Percentiles rank a stretch among this genome's conserved stretches.
phyloP scores from a whole-genome alignment of 352 stramenopile genomes.

The Phytophthora ramorum region DNA sequence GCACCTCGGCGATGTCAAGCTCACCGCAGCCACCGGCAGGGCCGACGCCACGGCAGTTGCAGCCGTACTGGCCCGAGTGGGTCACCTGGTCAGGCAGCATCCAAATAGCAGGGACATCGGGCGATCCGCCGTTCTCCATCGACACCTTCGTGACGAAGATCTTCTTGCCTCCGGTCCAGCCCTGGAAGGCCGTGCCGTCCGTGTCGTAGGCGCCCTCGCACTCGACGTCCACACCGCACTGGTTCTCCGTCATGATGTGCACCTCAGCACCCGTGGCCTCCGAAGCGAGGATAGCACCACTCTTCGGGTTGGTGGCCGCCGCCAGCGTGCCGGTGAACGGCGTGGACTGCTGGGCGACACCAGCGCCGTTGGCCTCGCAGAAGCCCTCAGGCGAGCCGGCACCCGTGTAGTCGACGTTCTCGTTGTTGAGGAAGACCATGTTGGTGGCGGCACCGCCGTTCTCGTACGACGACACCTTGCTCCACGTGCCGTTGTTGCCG shows the following conservation, averaged over 20 bases:
- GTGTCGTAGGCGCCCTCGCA: slow-evolving; percentile 78
- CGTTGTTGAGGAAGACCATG: slow-evolving; percentile 88
- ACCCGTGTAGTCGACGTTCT: slow-evolving; percentile 77
- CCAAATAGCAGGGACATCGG: slow-evolving; percentile 79
- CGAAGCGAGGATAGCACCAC: slow-evolving; percentile 54
- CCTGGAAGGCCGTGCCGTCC: slow-evolving; percentile 66
- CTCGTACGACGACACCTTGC: slow-evolving; percentile 72
- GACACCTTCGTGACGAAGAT: slow-evolving; percentile 77
- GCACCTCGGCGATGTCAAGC: slow-evolving; percentile 80
- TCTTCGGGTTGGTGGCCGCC: slow-evolving; percentile 51
- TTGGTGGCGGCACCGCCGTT: slow-evolving; percentile 60
- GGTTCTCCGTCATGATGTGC: slow-evolving; percentile 73
- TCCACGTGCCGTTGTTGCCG: slow-evolving; percentile 51
- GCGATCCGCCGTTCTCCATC: slow-evolving; percentile 56
- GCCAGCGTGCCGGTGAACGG: slow-evolving; percentile 61
- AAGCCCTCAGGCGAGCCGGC: slow-evolving; percentile 66
- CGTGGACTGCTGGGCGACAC: slow-evolving; percentile 43
- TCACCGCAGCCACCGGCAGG: slow-evolving; percentile 73
- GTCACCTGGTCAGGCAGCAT: slow-evolving; percentile 75
- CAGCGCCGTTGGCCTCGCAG: slow-evolving; percentile 57
- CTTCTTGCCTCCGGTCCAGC: slow-evolving; percentile 81
- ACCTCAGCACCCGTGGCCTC: slow-evolving; percentile 76
- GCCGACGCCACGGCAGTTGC: slow-evolving; percentile 81
- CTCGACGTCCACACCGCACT: slow-evolving; percentile 56
- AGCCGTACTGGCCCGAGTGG: slow-evolving; percentile 78